phyloP scores from a whole-genome alignment of 2,329 filamentous ascomycete species.

The Trichoderma sp. region DNA sequence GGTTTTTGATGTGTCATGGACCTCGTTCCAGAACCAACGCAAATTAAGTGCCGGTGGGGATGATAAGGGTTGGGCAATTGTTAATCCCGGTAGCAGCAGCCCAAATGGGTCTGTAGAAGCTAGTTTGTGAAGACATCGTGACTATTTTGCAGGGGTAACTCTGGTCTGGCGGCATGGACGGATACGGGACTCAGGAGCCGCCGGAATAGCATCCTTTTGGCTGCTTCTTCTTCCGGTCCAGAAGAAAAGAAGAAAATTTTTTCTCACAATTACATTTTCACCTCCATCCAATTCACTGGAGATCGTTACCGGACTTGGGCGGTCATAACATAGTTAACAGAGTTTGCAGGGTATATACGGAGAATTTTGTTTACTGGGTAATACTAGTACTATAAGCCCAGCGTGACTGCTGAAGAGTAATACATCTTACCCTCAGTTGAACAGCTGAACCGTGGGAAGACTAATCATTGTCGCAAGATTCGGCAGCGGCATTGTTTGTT shows the following conservation, averaged over 20 bases:
- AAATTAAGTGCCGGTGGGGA: slow-evolving; percentile 20
- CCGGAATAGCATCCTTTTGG: background rate
- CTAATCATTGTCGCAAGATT: background rate
- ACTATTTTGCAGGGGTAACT: slow-evolving; percentile 23
- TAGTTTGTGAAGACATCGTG: slow-evolving; percentile 27
- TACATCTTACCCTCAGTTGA: background rate
- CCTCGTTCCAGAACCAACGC: slow-evolving; percentile 28
- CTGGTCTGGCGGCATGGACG: slow-evolving; percentile 7
- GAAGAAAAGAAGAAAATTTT: background rate
- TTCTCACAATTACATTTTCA: background rate
- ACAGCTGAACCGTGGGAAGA: background rate
- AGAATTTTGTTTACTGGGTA: background rate
- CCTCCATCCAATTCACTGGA: background rate
- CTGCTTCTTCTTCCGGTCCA: background rate
- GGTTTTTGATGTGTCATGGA: slow-evolving; percentile 33
- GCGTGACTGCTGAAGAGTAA: background rate
- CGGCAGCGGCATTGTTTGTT: background rate
- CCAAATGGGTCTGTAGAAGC: slow-evolving; percentile 18
- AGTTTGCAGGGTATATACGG: slow-evolving; percentile 13
- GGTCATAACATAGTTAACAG: background rate
- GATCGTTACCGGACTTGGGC: background rate
- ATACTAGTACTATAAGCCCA: background rate
- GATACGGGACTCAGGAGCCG: background rate
- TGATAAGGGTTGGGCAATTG: slow-evolving; percentile 17
- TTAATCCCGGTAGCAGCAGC: slow-evolving; percentile 22